phyloP scores from a whole-genome alignment of 306 rosid species.

The Cucurbita moschata region DNA sequence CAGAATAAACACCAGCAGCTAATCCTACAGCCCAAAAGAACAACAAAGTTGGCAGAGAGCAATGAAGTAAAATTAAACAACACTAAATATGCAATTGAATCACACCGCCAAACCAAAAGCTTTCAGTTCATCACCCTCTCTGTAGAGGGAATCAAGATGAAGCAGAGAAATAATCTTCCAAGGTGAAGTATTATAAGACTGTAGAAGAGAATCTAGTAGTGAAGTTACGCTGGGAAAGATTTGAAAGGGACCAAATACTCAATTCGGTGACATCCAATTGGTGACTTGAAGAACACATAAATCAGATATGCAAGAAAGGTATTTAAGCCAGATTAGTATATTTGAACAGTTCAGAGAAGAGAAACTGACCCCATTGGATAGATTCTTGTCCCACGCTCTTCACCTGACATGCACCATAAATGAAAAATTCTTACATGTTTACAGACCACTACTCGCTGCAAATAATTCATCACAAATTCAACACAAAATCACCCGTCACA shows the following conservation, averaged over 20 bases:
- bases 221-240: not conserved
- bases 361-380: slow-evolving; percentile 62
- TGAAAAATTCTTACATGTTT: not conserved
- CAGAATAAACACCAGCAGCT: slow-evolving; percentile 78
- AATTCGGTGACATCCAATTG: not conserved
- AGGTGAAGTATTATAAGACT: not conserved
- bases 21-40: slow-evolving; percentile 26
- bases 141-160: not conserved
- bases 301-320: not conserved
- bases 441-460: not conserved
- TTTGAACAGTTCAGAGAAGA: not conserved
- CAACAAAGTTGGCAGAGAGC: not conserved
- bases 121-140: not conserved
- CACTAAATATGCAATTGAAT: not conserved
- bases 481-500: not conserved
- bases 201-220: not conserved
- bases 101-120: not conserved
- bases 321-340: not conserved
- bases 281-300: not conserved
- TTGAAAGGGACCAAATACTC: not conserved
- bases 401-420: slow-evolving; percentile 35
- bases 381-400: slow-evolving; percentile 69
- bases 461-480: not conserved
- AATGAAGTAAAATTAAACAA: not conserved
- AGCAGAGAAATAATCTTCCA: not conserved